Evolutionary conservation across 768 basidiomycete genomes (phyloP), one percentile per base, ranked within the genome.

Genomic region (Holtermannia corniformis): DNA sequence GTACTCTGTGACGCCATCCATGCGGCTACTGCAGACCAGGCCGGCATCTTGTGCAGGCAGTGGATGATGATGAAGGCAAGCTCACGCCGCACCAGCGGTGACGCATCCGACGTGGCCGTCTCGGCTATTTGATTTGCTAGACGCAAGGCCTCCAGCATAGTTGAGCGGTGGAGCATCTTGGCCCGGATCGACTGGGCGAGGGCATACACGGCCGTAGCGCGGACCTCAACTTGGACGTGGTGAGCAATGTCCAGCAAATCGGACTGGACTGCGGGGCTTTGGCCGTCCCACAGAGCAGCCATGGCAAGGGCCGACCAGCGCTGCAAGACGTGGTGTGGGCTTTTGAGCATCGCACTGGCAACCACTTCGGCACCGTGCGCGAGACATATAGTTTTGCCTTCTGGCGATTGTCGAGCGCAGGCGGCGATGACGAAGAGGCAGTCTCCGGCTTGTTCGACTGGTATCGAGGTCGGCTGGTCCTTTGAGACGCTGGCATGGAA

Each of bases 261-360:
- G 4, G 26, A 23, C 43, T 59, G 47, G 5, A 11, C 25, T 20
- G 23, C 47, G 13, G 19, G 22, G 11, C n/a, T 27, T 14, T n/a
- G 10, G 19, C 4, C 22, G n/a, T 10, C 60, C 4, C 60, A 32
- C 10, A 65, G 50, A 44, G 63, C 58, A 12, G 58, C 67, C 13
- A 58, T 47, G 26, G 65, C 24, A 10, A 68, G 41, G n/a, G 67
- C 64, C 7, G 64, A 64, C 67, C 67, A 68, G 28, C 65, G 64
- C 46, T 59, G 49, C 10, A 68, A 49, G 24, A 68, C 51, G 10
- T 37, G 42, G 10, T 52, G 24, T 11, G 48, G 23, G 5, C 44
- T 26, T 3, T 53, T 40, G 4, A 65, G 41, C 67, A 68, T 65
- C 10, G 7, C 32, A 7, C 10, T 16, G 7, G 32, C 32, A 16